Evolutionary conservation across 345 rosid genomes (phyloP).

Genomic region (Rhodamnia argentea): DNA sequence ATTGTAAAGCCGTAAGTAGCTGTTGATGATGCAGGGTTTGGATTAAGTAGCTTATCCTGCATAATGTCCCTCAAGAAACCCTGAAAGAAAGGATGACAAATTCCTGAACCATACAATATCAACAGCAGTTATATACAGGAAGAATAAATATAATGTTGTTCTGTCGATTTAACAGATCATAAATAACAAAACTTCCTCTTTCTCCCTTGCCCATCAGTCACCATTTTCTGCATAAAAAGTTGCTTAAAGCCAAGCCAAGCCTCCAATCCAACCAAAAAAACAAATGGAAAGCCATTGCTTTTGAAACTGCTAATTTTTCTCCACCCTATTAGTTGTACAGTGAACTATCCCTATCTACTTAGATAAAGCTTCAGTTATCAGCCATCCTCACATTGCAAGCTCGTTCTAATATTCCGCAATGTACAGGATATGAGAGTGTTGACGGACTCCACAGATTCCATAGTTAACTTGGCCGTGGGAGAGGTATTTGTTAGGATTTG

Average conservation of each 20-base stretch:
- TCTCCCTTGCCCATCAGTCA: background rate
- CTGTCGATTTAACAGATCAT: background rate
- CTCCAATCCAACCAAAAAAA: constrained; percentile 4
- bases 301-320: background rate
- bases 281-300: constrained; percentile 11
- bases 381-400: constrained; percentile 75
- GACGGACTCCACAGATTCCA: constrained; percentile 80
- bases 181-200: background rate
- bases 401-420: constrained; percentile 59
- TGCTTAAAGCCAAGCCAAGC: background rate
- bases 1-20: background rate
- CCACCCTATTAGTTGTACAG: constrained; percentile 18
- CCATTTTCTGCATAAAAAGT: background rate
- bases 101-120: background rate
- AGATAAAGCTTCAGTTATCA: background rate
- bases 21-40: background rate
- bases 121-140: background rate
- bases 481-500: constrained; percentile 62
- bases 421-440: constrained; percentile 72
- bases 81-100: background rate
- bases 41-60: background rate
- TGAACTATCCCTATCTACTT: constrained; percentile 10
- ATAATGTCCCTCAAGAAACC: background rate
- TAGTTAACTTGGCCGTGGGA: constrained; percentile 55
- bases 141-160: background rate